Base-by-base conservation (phyloP, 441 rosid genomes). In the Gossypium lobatum region DNA sequence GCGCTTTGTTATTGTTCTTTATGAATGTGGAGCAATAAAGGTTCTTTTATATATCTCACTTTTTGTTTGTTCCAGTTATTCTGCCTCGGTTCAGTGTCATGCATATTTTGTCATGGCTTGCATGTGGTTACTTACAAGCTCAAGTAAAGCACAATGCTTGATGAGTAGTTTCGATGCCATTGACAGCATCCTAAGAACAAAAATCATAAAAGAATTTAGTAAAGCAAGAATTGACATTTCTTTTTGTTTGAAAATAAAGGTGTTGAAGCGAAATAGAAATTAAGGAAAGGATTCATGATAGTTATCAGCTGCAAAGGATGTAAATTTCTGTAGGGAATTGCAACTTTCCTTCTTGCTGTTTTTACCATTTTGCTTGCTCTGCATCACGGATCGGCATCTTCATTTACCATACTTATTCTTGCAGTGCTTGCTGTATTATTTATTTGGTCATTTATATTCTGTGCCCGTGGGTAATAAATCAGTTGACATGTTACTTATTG, bases 1-100 rank as follows among this genome's bases (percentile, higher is more conserved):
- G 87, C 97, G 97, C 71, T 91, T 96, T 77, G 86, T 93, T 64
- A 92, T 87, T 42, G 97, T 93, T 85, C 93, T 96, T 55, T 87
- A 79, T 80, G 99, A 96, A 81, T 91, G 86, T 57, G 92, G 92
- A 80, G 92, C 87, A 75, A 78, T 88, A 75, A 93, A 96, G 99
- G 99, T 96, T 76, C 63, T 55, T 45, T 78, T 57, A 64, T 65
- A 13, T 52, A 11, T 61, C 52, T 39, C 25, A 46, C 39, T 25
- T 53, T 10, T 64, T 21, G 14, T 61, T 70, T 64, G 73, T 42
- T 48, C 58, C 62, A 48, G 16, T 53, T 45, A 60, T 21, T 45
- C 14, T 62, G 66, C 61, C 48, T 23, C 25, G 13, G 18, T 1
- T 57, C n/a, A 13, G 46, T 18, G 61, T 50, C 67, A 28, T 46